Evolutionary conservation across 257 asterid genomes (phyloP).

Genomic region (Solanum peruvianum): DNA sequence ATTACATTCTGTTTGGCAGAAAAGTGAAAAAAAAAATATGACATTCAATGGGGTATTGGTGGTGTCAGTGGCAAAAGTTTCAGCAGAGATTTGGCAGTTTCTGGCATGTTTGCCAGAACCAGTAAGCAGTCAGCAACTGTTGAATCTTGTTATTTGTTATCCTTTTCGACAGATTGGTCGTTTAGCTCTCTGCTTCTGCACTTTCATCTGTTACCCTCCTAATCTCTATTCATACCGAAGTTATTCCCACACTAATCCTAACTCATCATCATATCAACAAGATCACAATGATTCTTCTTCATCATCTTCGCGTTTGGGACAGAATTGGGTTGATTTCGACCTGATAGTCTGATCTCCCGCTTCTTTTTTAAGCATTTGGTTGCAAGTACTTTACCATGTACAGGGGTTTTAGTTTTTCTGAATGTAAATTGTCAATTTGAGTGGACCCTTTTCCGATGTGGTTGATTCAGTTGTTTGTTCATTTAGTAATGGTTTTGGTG

Average conservation of each 20-base stretch:
- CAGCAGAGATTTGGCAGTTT: conserved; percentile 17
- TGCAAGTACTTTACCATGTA: background rate
- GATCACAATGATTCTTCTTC: background rate
- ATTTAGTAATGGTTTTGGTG: background rate
- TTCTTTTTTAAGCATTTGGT: background rate
- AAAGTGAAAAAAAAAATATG: background rate
- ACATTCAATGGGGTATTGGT: conserved; percentile 12
- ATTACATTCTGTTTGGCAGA: background rate
- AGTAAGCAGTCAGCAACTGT: conserved; percentile 16
- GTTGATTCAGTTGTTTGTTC: background rate
- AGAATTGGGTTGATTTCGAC: background rate
- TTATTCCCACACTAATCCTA: background rate
- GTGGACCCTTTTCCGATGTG: background rate
- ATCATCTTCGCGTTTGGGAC: background rate
- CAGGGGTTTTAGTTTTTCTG: background rate
- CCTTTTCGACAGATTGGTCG: conserved; percentile 25
- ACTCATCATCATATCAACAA: background rate
- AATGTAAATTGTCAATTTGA: background rate
- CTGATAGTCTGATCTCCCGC: background rate
- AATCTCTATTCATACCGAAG: background rate
- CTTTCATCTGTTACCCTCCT: conserved; percentile 12
- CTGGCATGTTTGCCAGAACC: conserved; percentile 14
- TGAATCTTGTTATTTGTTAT: conserved; percentile 20
- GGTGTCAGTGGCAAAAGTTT: conserved; percentile 16
- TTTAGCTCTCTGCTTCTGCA: conserved; percentile 14